Evolutionary conservation across 352 stramenopile genomes (phyloP).

Genomic region (Phytophthora macrochlamydospora): DNA sequence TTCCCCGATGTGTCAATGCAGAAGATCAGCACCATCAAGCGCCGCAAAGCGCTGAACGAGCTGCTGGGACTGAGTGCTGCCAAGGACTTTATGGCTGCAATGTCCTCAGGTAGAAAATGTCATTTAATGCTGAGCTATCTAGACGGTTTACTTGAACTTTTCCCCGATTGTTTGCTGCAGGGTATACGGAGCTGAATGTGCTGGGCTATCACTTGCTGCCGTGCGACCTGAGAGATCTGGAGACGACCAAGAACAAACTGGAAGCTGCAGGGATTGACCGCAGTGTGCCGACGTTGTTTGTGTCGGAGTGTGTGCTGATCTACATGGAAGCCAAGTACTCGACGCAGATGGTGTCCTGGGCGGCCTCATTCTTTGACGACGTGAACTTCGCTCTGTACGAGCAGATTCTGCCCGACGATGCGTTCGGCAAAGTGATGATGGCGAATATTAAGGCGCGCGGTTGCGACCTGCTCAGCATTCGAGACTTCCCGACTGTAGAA

Average conservation of each 20-base stretch:
- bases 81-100: conserved; percentile 56
- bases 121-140: background rate
- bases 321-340: conserved; percentile 91
- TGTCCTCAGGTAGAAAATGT: conserved; percentile 41
- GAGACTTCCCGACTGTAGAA: conserved; percentile 74
- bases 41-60: conserved; percentile 59
- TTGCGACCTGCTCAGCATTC: conserved; percentile 88
- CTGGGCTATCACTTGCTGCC: conserved; percentile 80
- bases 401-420: conserved; percentile 90
- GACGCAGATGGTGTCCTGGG: conserved; percentile 74
- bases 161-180: conserved; percentile 17
- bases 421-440: conserved; percentile 92
- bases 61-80: conserved; percentile 46
- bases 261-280: conserved; percentile 59
- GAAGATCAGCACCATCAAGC: conserved; percentile 80
- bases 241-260: conserved; percentile 56
- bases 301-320: conserved; percentile 92
- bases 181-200: conserved; percentile 68
- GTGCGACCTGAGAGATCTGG: conserved; percentile 75
- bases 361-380: conserved; percentile 66
- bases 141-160: background rate
- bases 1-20: conserved; percentile 82
- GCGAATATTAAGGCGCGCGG: conserved; percentile 90
- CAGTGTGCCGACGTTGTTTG: conserved; percentile 69
- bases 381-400: conserved; percentile 90